Conservation (phyloP, 208 protist genomes). For the Trichomonas vaginalis region DNA sequence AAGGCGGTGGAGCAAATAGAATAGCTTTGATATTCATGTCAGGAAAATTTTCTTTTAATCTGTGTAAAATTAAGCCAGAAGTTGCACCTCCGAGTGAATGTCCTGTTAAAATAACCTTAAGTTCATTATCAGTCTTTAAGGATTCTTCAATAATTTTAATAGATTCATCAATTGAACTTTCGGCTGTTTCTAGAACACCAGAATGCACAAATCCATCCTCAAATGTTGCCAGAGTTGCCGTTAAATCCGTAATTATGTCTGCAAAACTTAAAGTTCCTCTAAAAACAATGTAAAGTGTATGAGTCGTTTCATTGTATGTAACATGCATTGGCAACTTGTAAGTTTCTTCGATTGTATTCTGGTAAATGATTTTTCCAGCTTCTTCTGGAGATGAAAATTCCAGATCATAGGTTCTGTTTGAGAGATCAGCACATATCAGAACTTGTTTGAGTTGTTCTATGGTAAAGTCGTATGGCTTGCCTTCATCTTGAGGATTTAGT, state of each 20-base stretch:
- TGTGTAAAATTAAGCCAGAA: not conserved
- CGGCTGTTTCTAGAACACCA: not conserved
- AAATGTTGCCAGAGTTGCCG: not conserved
- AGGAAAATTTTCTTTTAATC: not conserved
- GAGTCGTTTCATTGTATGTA: not conserved
- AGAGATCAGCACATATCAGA: no score
- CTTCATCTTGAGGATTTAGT: no score
- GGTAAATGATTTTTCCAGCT: no score
- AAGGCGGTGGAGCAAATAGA: not conserved
- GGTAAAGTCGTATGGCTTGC: no score
- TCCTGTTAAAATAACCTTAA: not conserved
- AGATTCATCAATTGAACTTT: not conserved
- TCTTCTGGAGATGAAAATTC: no score
- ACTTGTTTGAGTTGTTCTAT: no score
- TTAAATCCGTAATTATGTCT: not conserved
- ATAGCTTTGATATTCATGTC: not conserved
- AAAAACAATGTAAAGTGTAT: not conserved
- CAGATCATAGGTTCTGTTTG: no score
- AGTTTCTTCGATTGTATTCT: no score
- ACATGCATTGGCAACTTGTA: not conserved
- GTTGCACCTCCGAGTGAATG: not conserved
- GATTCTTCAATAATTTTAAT: not conserved
- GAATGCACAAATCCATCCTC: not conserved
- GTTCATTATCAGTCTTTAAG: not conserved
- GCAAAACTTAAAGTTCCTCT: not conserved